These are phyloP conservation scores for Pythium brachiatum DNA, from an alignment of 352 stramenopile genomes.

Conservation along the genomic window DNA sequence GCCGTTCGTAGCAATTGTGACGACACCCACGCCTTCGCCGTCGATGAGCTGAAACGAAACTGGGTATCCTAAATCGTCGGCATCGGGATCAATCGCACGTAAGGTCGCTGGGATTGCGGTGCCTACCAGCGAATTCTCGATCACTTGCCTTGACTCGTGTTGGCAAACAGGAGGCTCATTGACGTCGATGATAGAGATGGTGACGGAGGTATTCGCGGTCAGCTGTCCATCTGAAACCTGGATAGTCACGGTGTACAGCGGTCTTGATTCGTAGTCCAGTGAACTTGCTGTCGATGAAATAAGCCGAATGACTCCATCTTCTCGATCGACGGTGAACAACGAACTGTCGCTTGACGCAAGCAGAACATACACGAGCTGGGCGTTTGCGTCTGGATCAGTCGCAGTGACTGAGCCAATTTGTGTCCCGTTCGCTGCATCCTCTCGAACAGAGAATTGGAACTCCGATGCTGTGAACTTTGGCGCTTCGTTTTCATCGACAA, in stretches of 20 bases:
- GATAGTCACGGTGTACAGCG: constrained; percentile 6
- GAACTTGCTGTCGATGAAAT: neutral
- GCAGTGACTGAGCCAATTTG: constrained; percentile 15
- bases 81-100: constrained; percentile 18
- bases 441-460: constrained; percentile 19
- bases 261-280: constrained; percentile 24
- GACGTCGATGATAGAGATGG: constrained; percentile 22
- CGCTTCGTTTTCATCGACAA: constrained; percentile 26
- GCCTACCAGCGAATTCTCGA: constrained; percentile 24
- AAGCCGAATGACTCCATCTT: constrained; percentile 8
- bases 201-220: neutral
- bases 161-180: constrained; percentile 29
- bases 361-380: constrained; percentile 9
- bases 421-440: constrained; percentile 14
- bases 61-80: constrained; percentile 10
- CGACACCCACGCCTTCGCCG: constrained; percentile 5
- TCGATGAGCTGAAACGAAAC: constrained; percentile 15
- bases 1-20: constrained; percentile 8
- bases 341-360: neutral
- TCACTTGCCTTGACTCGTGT: constrained; percentile 1
- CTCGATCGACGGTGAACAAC: constrained; percentile 10
- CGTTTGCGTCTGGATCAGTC: constrained; percentile 15
- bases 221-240: constrained; percentile 22
- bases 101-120: neutral
- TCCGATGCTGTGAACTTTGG: constrained; percentile 15